Evolutionary conservation across 306 rosid genomes (phyloP), one percentile per base, ranked within the genome.

Genomic region (Acacia acuminata): DNA sequence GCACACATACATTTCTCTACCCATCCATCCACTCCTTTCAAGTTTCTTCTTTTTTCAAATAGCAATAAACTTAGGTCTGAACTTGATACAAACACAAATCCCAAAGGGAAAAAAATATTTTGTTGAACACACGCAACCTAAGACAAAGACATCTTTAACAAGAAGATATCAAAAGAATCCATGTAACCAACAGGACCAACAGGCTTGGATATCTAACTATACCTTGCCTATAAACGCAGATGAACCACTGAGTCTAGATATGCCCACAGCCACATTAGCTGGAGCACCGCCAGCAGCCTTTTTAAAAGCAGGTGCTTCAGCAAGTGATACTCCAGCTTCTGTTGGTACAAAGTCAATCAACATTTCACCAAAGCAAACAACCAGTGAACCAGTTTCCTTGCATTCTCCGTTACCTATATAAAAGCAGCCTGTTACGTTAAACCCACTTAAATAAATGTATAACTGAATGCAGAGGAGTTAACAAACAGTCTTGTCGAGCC

Each of bases 211-310:
- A 63, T 36, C 64, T 53, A 75, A 73, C 43, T 61, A 58, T 71
- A 94, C 98, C 97, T 94, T 94, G 88, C 98, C 97, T 44, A 93
- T 84, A 75, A 93, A 93, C 78, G 95, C 95, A 17, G 97, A 81
- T 42, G 95, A 90, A 84, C 97, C 94, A 44, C 98, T 97, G 2
- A 94, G 85, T 89, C 88, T 90, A 17, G 97, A 73, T 74, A 91
- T 83, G 36, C 98, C 98, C 61, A 93, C 97, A 75, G 97, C 97
- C 76, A 94, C 98, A 85, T 94, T 94, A 68, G 98, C 97, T 75
- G 98, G 98, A 78, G 98, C 97, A 79, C 98, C 98, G 71, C 98
- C 98, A 3, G 97, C 97, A 60, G 97, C 94, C 81, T 94, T 94
- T 83, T 91, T 71, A 87, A 94, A 94, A 83, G 98, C 97, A 4